These are phyloP conservation scores for Celoporthe dispersa DNA, from an alignment of 2,329 filamentous ascomycete genomes.

Conservation along the genomic window DNA sequence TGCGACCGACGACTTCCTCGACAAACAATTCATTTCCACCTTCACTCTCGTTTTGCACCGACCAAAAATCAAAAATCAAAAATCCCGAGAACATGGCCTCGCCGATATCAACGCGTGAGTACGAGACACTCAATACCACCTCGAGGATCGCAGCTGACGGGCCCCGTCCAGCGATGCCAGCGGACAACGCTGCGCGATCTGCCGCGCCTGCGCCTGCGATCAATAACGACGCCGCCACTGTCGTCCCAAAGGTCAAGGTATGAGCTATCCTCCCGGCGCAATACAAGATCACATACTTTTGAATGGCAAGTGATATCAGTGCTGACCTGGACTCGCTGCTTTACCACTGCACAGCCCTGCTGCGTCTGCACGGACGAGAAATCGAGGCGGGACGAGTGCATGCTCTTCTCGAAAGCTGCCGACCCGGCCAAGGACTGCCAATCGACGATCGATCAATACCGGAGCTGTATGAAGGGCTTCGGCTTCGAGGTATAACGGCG, in stretches of 20 bases:
- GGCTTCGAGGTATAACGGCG: conserved; percentile 72
- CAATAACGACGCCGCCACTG: conserved; percentile 11
- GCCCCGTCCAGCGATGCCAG: conserved; percentile 22
- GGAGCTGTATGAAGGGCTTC: conserved; percentile 88
- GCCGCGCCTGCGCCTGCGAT: conserved; percentile 5
- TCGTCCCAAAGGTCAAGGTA: conserved; percentile 28
- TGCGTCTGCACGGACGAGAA: conserved; percentile 98
- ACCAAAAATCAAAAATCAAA: neutral
- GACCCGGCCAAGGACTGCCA: conserved; percentile 86
- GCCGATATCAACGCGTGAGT: conserved; percentile 24
- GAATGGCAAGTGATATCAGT: neutral
- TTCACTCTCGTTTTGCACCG: conserved; percentile 3
- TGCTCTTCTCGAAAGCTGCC: conserved; percentile 89
- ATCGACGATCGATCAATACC: conserved; percentile 82
- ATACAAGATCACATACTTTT: neutral
- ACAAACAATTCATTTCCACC: neutral
- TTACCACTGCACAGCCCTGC: conserved; percentile 70
- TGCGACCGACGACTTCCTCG: neutral
- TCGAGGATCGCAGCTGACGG: neutral
- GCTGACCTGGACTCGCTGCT: neutral
- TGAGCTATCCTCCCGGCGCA: neutral
- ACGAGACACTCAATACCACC: neutral
- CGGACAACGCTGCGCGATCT: conserved; percentile 11
- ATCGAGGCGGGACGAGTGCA: conserved; percentile 90
- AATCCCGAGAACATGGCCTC: conserved; percentile 21